A percentile compares a stretch with the other conserved stretches of the same genome.
Evolutionary conservation across 805 yeast genomes (phyloP).

Genomic region (Teunomyces aglyptinius): DNA sequence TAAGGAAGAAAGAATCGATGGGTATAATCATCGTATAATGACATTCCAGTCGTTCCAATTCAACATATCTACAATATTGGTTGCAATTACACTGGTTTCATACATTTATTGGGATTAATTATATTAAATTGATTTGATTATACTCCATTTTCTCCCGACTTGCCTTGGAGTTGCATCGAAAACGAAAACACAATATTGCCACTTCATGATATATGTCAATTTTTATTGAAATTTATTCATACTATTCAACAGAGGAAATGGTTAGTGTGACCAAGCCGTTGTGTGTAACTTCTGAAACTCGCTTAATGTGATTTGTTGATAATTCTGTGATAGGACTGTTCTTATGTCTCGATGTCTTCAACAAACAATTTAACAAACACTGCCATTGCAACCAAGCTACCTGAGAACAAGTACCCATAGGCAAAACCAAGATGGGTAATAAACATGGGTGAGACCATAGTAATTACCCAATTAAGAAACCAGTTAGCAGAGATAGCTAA

Average conservation of each 20-base stretch:
- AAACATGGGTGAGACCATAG: slow-evolving; percentile 21
- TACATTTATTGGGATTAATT: not conserved
- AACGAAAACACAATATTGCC: not conserved
- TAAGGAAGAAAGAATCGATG: not conserved
- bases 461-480: slow-evolving; percentile 22
- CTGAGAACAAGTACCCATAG: slow-evolving; percentile 19
- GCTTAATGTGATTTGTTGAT: not conserved
- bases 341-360: not conserved
- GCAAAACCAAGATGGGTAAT: slow-evolving; percentile 17
- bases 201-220: not conserved
- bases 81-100: not conserved
- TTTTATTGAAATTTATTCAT: not conserved
- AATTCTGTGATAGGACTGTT: too few relatives aligned
- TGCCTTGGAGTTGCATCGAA: not conserved
- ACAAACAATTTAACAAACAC: slow-evolving; percentile 9
- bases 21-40: not conserved
- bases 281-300: not conserved
- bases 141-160: not conserved
- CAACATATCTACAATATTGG: not conserved
- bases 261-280: not conserved
- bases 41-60: not conserved
- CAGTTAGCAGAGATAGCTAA: slow-evolving; percentile 20
- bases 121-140: not conserved
- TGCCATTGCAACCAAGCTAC: slow-evolving; percentile 15
- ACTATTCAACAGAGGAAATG: not conserved